phyloP scores from a whole-genome alignment of 306 rosid species.

The Acmispon strigosus region DNA sequence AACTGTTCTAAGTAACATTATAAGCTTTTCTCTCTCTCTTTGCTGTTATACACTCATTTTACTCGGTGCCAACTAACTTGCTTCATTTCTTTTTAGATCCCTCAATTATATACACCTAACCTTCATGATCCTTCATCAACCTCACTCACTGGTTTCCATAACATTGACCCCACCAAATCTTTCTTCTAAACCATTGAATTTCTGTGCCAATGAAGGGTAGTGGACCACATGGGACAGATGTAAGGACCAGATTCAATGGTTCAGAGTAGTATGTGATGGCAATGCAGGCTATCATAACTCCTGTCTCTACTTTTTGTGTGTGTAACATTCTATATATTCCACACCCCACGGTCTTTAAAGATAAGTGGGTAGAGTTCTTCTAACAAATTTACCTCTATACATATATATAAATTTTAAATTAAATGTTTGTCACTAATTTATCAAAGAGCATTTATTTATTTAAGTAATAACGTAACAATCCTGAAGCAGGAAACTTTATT shows the following conservation, averaged over 20 bases:
- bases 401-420: too few relatives aligned
- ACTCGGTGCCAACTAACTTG: constrained; percentile 58
- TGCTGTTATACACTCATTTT: constrained; percentile 82
- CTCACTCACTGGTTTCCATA: constrained; percentile 23
- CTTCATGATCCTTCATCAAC: constrained; percentile 47
- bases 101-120: constrained; percentile 58
- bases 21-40: constrained; percentile 41
- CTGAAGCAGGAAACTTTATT: constrained; percentile 32
- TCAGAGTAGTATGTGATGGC: constrained; percentile 8
- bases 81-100: constrained; percentile 37
- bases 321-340: too few relatives aligned
- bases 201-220: not conserved
- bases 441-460: constrained; percentile 23
- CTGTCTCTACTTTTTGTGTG: too few relatives aligned
- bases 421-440: constrained; percentile 14
- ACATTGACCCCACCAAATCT: constrained; percentile 33
- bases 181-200: constrained; percentile 12
- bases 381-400: too few relatives aligned
- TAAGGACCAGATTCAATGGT: constrained; percentile 14
- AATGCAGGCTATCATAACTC: constrained; percentile 3
- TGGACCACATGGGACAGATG: constrained; percentile 24
- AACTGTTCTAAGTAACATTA: constrained; percentile 58
- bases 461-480: constrained; percentile 19
- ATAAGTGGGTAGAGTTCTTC: too few relatives aligned
- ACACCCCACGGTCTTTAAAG: too few relatives aligned